These are phyloP conservation scores for Thuja plicata DNA, from an alignment of 83 land plant genomes.

Conservation along the genomic window DNA sequence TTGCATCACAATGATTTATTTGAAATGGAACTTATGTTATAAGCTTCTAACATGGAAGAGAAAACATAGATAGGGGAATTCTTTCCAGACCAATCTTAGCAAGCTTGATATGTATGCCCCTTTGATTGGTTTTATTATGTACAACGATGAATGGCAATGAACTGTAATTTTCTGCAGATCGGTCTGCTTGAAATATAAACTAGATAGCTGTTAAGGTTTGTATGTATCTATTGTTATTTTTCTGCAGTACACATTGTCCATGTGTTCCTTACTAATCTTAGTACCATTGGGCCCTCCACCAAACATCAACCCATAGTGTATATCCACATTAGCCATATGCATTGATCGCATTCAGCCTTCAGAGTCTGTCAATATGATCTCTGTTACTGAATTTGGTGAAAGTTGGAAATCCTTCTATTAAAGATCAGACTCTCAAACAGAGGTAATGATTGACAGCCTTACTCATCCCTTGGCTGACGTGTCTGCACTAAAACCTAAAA, in stretches of 20 bases:
- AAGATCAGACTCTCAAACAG: not conserved
- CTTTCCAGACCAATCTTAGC: not conserved
- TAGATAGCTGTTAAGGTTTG: conserved; percentile 4
- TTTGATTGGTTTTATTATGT: conserved; percentile 15
- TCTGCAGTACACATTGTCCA: not conserved
- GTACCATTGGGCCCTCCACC: not conserved
- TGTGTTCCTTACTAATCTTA: not conserved
- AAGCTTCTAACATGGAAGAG: conserved; percentile 12
- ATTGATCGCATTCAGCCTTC: not conserved
- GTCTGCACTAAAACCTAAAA: conserved; percentile 9
- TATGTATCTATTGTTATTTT: conserved; percentile 9
- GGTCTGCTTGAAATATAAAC: conserved; percentile 4
- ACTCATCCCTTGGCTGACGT: not conserved
- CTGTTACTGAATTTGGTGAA: not conserved
- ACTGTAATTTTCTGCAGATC: not conserved
- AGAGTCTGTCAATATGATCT: not conserved
- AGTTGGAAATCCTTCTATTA: not conserved
- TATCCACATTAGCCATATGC: conserved; percentile 10
- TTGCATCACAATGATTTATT: conserved; percentile 5
- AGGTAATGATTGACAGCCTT: not conserved
- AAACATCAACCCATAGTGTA: conserved; percentile 5
- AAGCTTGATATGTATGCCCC: conserved; percentile 6
- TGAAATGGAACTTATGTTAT: not conserved
- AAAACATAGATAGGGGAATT: not conserved
- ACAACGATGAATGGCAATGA: conserved; percentile 14